These are phyloP conservation scores for Bipolaris gigantea DNA, from an alignment of 2,329 filamentous ascomycete species.

Conservation along the genomic window DNA sequence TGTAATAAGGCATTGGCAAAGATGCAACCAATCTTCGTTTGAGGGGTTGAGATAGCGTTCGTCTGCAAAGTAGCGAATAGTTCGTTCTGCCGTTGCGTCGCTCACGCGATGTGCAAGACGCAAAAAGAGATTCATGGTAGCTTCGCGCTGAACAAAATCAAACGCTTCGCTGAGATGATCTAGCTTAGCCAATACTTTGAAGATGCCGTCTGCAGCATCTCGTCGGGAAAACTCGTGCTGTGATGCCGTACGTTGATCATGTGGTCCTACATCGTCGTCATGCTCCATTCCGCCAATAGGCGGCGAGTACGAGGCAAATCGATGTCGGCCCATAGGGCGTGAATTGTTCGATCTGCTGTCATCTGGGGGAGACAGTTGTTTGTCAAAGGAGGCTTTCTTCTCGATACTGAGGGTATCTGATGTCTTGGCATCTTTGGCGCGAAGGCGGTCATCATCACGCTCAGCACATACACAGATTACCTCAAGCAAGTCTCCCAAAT, in stretches of 20 bases:
- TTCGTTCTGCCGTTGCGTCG: slow-evolving; percentile 64
- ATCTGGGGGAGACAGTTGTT: slow-evolving; percentile 7
- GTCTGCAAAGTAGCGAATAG: slow-evolving; percentile 69
- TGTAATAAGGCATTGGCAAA: slow-evolving; percentile 62
- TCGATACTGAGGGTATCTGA: slow-evolving; percentile 42
- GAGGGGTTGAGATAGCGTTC: slow-evolving; percentile 73
- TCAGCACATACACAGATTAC: slow-evolving; percentile 59
- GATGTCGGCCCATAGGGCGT: neutral
- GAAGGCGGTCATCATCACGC: slow-evolving; percentile 33
- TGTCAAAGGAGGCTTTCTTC: slow-evolving; percentile 46
- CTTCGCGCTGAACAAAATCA: slow-evolving; percentile 65
- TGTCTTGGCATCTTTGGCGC: slow-evolving; percentile 15
- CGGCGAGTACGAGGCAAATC: slow-evolving; percentile 2
- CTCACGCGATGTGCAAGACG: slow-evolving; percentile 64
- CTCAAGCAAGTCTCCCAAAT: slow-evolving; percentile 65
- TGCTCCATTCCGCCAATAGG: slow-evolving; percentile 14
- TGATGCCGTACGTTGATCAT: slow-evolving; percentile 11
- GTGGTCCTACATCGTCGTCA: slow-evolving; percentile 19
- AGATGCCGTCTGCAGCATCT: slow-evolving; percentile 28
- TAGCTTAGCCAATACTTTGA: slow-evolving; percentile 33
- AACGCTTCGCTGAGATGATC: slow-evolving; percentile 35
- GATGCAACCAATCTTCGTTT: slow-evolving; percentile 67
- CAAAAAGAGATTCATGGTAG: slow-evolving; percentile 68
- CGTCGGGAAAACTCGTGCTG: slow-evolving; percentile 16
- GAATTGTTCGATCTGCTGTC: slow-evolving; percentile 15